Percentiles rank a stretch among this genome's conserved stretches.
These are phyloP conservation scores for Neonectria faginata DNA, from an alignment of 2,329 filamentous ascomycete genomes.

Conservation along the genomic window DNA sequence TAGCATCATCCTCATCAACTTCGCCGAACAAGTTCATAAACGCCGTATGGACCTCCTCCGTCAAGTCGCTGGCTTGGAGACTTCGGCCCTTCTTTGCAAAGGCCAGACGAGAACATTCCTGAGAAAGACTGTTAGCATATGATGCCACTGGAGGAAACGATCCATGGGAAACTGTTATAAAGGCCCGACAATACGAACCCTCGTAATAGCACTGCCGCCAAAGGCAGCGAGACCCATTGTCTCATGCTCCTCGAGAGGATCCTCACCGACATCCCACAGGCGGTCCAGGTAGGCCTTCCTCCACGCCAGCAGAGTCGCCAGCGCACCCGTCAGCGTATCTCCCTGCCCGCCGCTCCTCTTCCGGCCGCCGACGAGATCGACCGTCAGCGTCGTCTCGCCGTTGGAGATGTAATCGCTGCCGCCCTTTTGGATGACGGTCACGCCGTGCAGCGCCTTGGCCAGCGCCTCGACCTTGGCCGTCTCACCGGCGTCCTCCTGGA, in stretches of 20 bases:
- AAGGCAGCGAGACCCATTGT: slow-evolving; percentile 84
- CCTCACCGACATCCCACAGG: slow-evolving; percentile 74
- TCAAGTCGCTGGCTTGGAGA: slow-evolving; percentile 92
- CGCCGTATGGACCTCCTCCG: slow-evolving; percentile 85
- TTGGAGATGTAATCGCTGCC: slow-evolving; percentile 84
- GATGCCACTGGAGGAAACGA: neutral
- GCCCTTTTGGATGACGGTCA: slow-evolving; percentile 94
- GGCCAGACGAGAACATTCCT: slow-evolving; percentile 87
- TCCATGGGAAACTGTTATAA: neutral
- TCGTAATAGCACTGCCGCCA: slow-evolving; percentile 87
- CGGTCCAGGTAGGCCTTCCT: slow-evolving; percentile 86
- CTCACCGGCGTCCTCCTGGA: slow-evolving; percentile 51
- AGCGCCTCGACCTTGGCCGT: slow-evolving; percentile 71
- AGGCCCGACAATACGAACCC: slow-evolving; percentile 62
- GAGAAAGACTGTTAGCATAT: slow-evolving; percentile 26
- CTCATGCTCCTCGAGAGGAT: slow-evolving; percentile 62
- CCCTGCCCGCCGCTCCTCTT: slow-evolving; percentile 96
- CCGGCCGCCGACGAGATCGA: slow-evolving; percentile 81
- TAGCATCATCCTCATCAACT: slow-evolving; percentile 58
- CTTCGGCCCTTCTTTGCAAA: slow-evolving; percentile 88
- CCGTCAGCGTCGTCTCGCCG: slow-evolving; percentile 78
- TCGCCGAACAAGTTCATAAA: slow-evolving; percentile 87
- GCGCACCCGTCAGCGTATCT: slow-evolving; percentile 89
- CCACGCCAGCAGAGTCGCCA: slow-evolving; percentile 92
- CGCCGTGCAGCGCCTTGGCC: slow-evolving; percentile 82